Evolutionary conservation across 2,329 filamentous ascomycete genomes (phyloP), one percentile per base, ranked within the genome.

Genomic region (Microcera coccophila): DNA sequence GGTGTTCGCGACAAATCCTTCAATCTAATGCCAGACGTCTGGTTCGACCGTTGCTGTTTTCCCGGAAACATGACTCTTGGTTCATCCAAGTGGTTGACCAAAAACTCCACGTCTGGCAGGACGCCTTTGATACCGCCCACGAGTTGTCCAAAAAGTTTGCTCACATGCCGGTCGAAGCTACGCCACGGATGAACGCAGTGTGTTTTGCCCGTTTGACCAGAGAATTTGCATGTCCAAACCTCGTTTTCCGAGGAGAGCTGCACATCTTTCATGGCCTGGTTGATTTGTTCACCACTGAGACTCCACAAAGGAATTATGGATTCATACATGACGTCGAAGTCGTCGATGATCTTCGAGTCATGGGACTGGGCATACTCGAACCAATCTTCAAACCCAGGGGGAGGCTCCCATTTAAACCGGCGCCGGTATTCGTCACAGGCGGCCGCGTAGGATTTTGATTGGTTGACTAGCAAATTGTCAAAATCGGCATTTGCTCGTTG

Each of bases 21-120:
- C 1, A 64, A 26, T 2, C 32, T 49, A 11, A 65, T n/a, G n/a
- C n/a, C n/a, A n/a, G n/a, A n/a, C 0, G 47, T 58, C 1, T 63
- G 22, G 3, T 33, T 50, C 11, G 64, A 47, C 0, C 17, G 19
- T 11, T 28, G n/a, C 0, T 38, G 3, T 1, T 17, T 2, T 1
- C 31, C 9, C 1, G 61, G 62, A 8, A 66, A 29, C 15, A 75
- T 9, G 3, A 73, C 65, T 3, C 65, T 57, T 2, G 74, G 71
- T 47, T 78, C 72, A 39, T 78, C 73, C 3, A 76, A 57, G 29
- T 69, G 64, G 35, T 75, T 77, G 14, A 75, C 57, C 0, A 75
- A 59, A 19, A 76, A 67, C 8, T 57, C 58, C 9, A 72, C 41
- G 19, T 73, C 57, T 0, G 70, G 67, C 4, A 72, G 36, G 2